Percentiles rank a stretch among this genome's conserved stretches.
Conservation (phyloP, 2,329 filamentous ascomycete genomes). For the Fonsecaea pedrosoi region DNA sequence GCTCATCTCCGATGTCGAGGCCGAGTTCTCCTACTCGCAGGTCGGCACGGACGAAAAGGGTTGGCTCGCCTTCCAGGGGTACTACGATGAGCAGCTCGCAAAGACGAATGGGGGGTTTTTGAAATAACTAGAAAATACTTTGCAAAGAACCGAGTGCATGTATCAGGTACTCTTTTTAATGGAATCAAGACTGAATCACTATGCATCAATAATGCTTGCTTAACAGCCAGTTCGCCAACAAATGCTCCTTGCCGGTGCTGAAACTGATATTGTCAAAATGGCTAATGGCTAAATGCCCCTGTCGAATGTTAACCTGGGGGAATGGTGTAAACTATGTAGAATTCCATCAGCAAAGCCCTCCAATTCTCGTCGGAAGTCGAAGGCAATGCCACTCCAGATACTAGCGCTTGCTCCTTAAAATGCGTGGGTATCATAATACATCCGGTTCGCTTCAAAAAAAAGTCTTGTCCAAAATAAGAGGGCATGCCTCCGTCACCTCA, state of each 20-base stretch:
- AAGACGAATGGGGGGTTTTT: conserved; percentile 60
- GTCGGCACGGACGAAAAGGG: conserved; percentile 56
- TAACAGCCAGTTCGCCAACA: neutral
- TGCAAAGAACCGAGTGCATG: no score
- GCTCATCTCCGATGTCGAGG: conserved; percentile 40
- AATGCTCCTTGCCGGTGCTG: conserved; percentile 1
- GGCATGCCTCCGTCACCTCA: neutral
- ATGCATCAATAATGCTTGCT: conserved; percentile 8
- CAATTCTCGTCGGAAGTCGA: neutral
- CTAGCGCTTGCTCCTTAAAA: conserved; percentile 25
- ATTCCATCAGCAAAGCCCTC: neutral
- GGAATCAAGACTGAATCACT: neutral
- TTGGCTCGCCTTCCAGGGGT: conserved; percentile 61
- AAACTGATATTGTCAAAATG: conserved; percentile 11
- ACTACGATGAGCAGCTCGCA: conserved; percentile 61
- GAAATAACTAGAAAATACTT: conserved; percentile 35
- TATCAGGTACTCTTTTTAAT: neutral
- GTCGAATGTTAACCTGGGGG: conserved; percentile 15
- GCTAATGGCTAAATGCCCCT: conserved; percentile 17
- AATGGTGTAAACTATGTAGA: neutral
- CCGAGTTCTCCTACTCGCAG: conserved; percentile 39
- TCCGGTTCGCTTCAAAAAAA: conserved; percentile 22
- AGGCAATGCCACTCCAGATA: conserved; percentile 13
- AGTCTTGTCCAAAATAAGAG: conserved; percentile 22
- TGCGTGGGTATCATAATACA: conserved; percentile 37